A percentile compares a stretch with the other conserved stretches of the same genome.
These are phyloP conservation scores for Chrysosphaeria jannelii DNA, from an alignment of 2,329 filamentous ascomycete genomes.

Conservation along the genomic window DNA sequence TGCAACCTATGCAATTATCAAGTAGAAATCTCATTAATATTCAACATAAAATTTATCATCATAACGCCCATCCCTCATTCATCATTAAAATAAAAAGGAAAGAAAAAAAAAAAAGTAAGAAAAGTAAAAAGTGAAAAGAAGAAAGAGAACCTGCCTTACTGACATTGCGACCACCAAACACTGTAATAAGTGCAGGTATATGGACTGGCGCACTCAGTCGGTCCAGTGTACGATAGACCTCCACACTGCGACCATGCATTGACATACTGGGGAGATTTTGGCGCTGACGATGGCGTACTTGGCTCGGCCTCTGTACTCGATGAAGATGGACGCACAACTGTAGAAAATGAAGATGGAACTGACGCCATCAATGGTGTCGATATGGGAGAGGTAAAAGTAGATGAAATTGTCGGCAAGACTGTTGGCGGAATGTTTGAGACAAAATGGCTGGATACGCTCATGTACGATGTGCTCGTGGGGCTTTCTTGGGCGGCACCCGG, in stretches of 20 bases:
- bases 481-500: conserved; percentile 2
- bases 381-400: neutral
- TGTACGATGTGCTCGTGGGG: conserved; percentile 2
- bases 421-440: neutral
- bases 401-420: neutral
- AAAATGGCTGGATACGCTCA: no score
- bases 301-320: no score
- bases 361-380: conserved; percentile 4
- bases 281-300: no score
- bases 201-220: conserved; percentile 8
- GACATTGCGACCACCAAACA: conserved; percentile 10
- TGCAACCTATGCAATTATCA: no score
- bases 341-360: conserved; percentile 4
- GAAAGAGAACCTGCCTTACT: conserved; percentile 3
- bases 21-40: neutral
- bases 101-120: neutral
- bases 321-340: conserved; percentile 1
- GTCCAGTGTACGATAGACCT: conserved; percentile 8
- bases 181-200: conserved; percentile 7
- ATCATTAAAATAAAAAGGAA: neutral
- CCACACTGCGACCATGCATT: conserved; percentile 11
- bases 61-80: neutral
- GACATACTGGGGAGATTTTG: neutral
- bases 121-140: neutral
- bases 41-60: neutral